A percentile compares a stretch with the other conserved stretches of the same genome.
phyloP scores from a whole-genome alignment of 75 land plant species.

The Pinus tabuliformis region DNA sequence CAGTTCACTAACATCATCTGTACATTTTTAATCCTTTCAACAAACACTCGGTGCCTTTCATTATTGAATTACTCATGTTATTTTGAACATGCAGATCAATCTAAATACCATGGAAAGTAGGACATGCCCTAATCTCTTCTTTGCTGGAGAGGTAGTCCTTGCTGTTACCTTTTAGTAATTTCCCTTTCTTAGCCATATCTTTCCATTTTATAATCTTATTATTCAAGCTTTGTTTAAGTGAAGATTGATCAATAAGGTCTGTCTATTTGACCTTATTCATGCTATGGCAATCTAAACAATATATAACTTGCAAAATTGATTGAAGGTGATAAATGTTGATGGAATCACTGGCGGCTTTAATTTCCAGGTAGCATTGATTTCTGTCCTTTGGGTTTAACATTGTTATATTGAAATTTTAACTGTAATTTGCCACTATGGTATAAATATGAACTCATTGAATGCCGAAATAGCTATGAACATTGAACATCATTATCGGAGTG shows the following conservation, averaged over 20 bases:
- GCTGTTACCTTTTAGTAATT: neutral
- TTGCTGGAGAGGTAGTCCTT: slow-evolving; percentile 88
- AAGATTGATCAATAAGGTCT: neutral
- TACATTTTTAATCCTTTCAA: neutral
- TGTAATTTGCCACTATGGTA: too few species aligned
- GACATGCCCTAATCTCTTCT: slow-evolving; percentile 51
- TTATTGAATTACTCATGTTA: neutral
- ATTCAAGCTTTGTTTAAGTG: neutral
- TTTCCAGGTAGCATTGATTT: slow-evolving; percentile 60
- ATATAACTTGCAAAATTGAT: neutral
- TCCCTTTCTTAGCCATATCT: neutral
- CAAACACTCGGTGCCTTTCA: neutral
- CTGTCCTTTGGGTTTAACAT: neutral
- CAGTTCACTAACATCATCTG: neutral
- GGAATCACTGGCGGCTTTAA: slow-evolving; percentile 98
- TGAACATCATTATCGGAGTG: too few species aligned
- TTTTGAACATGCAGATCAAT: slow-evolving; percentile 50
- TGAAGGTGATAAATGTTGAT: slow-evolving; percentile 84
- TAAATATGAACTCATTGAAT: too few species aligned
- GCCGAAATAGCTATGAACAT: too few species aligned
- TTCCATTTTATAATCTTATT: slow-evolving; percentile 1
- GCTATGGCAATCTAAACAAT: neutral
- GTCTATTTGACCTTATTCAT: neutral
- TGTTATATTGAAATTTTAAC: too few species aligned
- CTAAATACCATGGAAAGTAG: slow-evolving; percentile 93